Conservation (phyloP, 2,329 filamentous ascomycete species). For the Alternaria sp. region DNA sequence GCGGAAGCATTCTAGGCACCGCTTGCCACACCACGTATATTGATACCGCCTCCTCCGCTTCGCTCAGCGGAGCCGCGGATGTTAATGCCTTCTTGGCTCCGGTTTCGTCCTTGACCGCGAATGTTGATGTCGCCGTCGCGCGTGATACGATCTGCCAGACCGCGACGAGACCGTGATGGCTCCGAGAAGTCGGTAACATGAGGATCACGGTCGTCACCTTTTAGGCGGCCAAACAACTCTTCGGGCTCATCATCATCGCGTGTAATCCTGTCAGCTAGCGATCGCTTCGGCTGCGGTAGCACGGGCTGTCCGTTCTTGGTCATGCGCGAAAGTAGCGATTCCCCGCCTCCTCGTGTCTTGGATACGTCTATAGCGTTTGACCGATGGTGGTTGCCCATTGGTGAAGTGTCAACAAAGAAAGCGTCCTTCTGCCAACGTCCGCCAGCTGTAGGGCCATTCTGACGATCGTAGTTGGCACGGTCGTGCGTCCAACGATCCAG, state of each 20-base stretch:
- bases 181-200: slow-evolving; percentile 38
- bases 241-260: slow-evolving; percentile 38
- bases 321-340: slow-evolving; percentile 44
- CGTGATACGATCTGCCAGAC: slow-evolving; percentile 37
- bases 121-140: slow-evolving; percentile 31
- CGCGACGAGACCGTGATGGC: slow-evolving; percentile 24
- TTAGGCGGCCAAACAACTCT: slow-evolving; percentile 41
- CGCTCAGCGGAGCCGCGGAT: slow-evolving; percentile 43
- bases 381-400: slow-evolving; percentile 56
- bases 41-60: slow-evolving; percentile 32
- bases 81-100: slow-evolving; percentile 41
- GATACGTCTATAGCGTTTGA: slow-evolving; percentile 54
- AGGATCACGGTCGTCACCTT: slow-evolving; percentile 41
- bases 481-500: slow-evolving; percentile 44
- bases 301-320: slow-evolving; percentile 47
- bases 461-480: slow-evolving; percentile 37
- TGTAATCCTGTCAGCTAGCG: slow-evolving; percentile 43
- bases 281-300: slow-evolving; percentile 30
- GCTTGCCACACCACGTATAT: slow-evolving; percentile 47
- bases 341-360: slow-evolving; percentile 20
- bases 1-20: slow-evolving; percentile 30
- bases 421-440: slow-evolving; percentile 41
- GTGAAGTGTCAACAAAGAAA: slow-evolving; percentile 47
- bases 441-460: slow-evolving; percentile 21
- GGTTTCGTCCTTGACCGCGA: slow-evolving; percentile 27